Evolutionary conservation across 345 rosid species (phyloP), one percentile per base, ranked within the genome.

Genomic region (Passiflora organensis): DNA sequence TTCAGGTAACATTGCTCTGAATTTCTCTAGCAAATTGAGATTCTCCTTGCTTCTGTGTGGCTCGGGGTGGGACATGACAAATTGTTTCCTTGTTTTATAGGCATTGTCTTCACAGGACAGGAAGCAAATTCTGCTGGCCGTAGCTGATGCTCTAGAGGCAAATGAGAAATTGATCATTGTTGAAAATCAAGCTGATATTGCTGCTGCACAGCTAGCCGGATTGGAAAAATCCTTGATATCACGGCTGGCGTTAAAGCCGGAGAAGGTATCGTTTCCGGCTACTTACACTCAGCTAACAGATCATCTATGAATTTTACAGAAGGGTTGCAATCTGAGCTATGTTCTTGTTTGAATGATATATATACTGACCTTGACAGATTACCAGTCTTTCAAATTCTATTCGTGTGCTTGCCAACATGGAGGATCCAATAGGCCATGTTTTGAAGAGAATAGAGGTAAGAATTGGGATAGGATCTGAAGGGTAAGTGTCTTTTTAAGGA

Each of bases 391-490:
- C 93, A 36, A 64, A 73, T 56, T 79, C 91, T 18, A 76, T 94
- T 59, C 97, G 96, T 45, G 65, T 76, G 64, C 91, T 94, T 70
- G 97, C 96, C 6, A 79, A 87, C 64, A 86, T 94, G 99, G 88
- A 87, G 66, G 99, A 94, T 66, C 95, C 99, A 55, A 82, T 87
- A 41, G 95, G 99, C 43, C 75, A 56, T 59, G 77, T 89, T 68
- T 66, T 85, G 71, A 87, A 94, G 80, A 87, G 73, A 83, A 87
- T 88, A 9, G 77, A 94, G 96, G 99, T 94, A 67, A 73, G 64
- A 16, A 41, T 65, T 63, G 55, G n/a, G n/a, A n/a, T n/a, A n/a
- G n/a, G n/a, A n/a, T n/a, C n/a, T 28, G 8, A 28, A 28, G 34
- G 34, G 8, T 28, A 3, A 28, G 8, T 28, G n/a, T 28, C 34